Evolutionary conservation across 1,139 yeast genomes (phyloP), one percentile per base, ranked within the genome.

Genomic region (Trichomonascaceae sp.): DNA sequence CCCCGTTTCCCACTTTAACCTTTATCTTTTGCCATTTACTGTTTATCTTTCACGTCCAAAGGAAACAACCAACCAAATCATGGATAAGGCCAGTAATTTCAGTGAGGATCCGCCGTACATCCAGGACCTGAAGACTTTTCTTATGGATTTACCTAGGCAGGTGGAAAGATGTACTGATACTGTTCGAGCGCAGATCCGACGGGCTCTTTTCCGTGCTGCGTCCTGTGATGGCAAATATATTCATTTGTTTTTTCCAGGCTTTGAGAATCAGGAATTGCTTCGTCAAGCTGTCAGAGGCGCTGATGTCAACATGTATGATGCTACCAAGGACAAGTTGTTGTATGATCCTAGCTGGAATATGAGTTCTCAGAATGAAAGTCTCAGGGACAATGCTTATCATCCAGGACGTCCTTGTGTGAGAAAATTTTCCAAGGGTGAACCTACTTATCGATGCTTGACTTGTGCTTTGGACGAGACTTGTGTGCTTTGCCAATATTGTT

Each of bases 401-500:
- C 79, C 82, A 13, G 80, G 83, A 43, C 75, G 86, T 67, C 87
- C 95, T 0, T 89, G 96, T 69, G 87, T 90, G 1, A 74, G 86
- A 39, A 82, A 84, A 53, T 86, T 89, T 63, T 75, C 82, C 47
- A 81, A 83, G 53, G 96, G 96, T n/a, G 96, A 89, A 63, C 93
- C 96, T 0, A 85, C 90, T 2, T 87, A 86, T 66, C 74, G 95
- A 47, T 89, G 96, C 63, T 65, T 80, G 66, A 87, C 96, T 0
- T 89, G 96, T 70, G 93, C 90, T 0, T 78, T 79, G 53, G 96
- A 88, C 66, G 96, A 87, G 52, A 84, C 95, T 0, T 87, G 96
- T 70, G 96, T 93, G 0, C 71, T 93, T 24, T 93, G 99, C 66
- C 79, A 84, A 8, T 75, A 79, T 60, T 93, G 99, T 66, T 93